Conservation (phyloP, 371 early-diverging fungal species). For the Spiromyces aspiralis region DNA sequence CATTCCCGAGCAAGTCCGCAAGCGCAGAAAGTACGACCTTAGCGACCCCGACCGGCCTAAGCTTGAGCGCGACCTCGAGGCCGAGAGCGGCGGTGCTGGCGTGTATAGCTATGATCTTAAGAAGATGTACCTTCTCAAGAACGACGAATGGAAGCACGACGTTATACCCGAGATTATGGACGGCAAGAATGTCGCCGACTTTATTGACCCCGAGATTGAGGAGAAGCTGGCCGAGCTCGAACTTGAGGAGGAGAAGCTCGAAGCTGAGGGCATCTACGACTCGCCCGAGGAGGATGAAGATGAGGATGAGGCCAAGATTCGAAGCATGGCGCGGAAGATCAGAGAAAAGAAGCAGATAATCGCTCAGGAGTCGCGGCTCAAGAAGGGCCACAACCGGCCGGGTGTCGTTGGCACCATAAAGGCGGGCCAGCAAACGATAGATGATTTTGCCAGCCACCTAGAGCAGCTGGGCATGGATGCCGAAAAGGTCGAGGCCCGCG, state of each 20-base stretch:
- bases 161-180: slow-evolving; percentile 98
- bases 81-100: slow-evolving; percentile 86
- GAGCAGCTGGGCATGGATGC: slow-evolving; percentile 42
- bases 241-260: slow-evolving; percentile 89
- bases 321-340: slow-evolving; percentile 61
- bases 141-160: slow-evolving; percentile 96
- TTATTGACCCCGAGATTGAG: slow-evolving; percentile 96
- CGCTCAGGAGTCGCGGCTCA: slow-evolving; percentile 50
- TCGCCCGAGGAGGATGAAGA: slow-evolving; percentile 31
- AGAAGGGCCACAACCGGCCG: slow-evolving; percentile 50
- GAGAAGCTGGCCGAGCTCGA: slow-evolving; percentile 91
- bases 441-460: slow-evolving; percentile 43
- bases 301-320: slow-evolving; percentile 33
- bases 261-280: slow-evolving; percentile 86
- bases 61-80: slow-evolving; percentile 83
- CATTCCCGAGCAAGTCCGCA: slow-evolving; percentile 63
- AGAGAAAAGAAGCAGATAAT: slow-evolving; percentile 73
- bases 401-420: slow-evolving; percentile 27
- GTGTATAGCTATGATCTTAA: slow-evolving; percentile 88
- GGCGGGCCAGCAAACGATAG: slow-evolving; percentile 29
- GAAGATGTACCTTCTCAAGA: slow-evolving; percentile 65
- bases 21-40: slow-evolving; percentile 44
- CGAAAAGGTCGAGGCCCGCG: slow-evolving; percentile 31
- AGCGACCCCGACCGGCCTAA: slow-evolving; percentile 68
- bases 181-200: slow-evolving; percentile 99